Evolutionary conservation across 2,329 filamentous ascomycete genomes (phyloP).

Genomic region (Penicillium sp.): DNA sequence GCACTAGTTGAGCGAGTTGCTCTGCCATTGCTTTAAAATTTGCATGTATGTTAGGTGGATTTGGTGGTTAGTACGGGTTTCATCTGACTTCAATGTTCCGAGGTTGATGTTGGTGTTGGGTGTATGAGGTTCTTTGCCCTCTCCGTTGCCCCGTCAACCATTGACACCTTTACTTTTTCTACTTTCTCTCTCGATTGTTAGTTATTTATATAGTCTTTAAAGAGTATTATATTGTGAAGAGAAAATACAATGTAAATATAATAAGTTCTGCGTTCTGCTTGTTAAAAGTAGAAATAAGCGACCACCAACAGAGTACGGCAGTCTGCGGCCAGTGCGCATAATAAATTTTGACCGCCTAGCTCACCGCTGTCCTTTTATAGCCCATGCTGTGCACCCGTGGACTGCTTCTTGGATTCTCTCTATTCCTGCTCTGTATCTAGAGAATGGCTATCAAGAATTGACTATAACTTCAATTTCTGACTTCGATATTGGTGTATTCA

Average conservation of each 20-base stretch:
- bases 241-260: background rate
- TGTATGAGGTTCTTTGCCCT: background rate
- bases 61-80: background rate
- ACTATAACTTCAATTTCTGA: background rate
- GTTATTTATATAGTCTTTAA: background rate
- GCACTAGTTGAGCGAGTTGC: conserved; percentile 27
- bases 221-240: too few species aligned
- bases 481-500: background rate
- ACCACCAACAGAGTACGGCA: background rate
- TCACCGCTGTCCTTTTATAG: background rate
- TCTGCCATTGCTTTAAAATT: conserved; percentile 26
- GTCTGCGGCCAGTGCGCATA: background rate
- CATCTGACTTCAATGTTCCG: background rate
- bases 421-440: background rate
- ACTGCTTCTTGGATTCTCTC: background rate
- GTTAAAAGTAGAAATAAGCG: too few species aligned
- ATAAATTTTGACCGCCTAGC: background rate
- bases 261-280: background rate
- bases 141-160: conserved; percentile 5
- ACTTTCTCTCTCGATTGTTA: background rate
- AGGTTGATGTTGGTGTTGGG: background rate
- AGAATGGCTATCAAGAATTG: background rate
- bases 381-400: too few species aligned
- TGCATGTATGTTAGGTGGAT: background rate
- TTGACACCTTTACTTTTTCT: background rate